phyloP scores from a whole-genome alignment of 495 filamentous ascomycete genomes.

The Pyrenula massariospora region DNA sequence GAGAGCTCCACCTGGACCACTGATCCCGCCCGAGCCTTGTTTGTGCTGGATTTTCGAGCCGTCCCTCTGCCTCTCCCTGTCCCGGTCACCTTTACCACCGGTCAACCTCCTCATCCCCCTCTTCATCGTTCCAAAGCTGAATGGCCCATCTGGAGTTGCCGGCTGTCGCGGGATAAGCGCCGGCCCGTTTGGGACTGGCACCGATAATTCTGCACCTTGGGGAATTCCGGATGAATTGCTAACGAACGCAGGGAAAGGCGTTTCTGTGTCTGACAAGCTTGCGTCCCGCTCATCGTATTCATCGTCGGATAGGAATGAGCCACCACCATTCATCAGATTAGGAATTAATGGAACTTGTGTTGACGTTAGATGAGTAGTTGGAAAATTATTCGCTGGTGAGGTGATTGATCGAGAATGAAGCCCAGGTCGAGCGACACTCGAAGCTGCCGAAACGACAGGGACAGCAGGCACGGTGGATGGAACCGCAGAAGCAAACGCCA shows the following conservation, averaged over 20 bases:
- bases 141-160: conserved; percentile 33
- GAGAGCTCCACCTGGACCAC: conserved; percentile 17
- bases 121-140: conserved; percentile 58
- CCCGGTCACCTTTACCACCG: conserved; percentile 42
- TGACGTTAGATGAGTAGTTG: conserved; percentile 16
- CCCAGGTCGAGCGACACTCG: conserved; percentile 31
- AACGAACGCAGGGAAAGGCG: conserved; percentile 26
- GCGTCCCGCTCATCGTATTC: conserved; percentile 28
- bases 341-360: conserved; percentile 12
- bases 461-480: conserved; percentile 5
- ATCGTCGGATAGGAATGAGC: conserved; percentile 47
- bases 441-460: conserved; percentile 6
- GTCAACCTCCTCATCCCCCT: conserved; percentile 58
- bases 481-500: conserved; percentile 34
- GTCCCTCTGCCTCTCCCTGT: conserved; percentile 51
- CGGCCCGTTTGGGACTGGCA: conserved; percentile 20
- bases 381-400: conserved; percentile 48
- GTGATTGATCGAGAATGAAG: conserved; percentile 66
- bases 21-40: conserved; percentile 6
- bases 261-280: conserved; percentile 32
- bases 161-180: conserved; percentile 4
- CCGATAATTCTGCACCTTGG: conserved; percentile 41
- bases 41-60: conserved; percentile 16
- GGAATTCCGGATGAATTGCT: conserved; percentile 36
- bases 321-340: conserved; percentile 21